Conservation (phyloP, 805 yeast species). For the Saccharomycopsis capsularis region DNA sequence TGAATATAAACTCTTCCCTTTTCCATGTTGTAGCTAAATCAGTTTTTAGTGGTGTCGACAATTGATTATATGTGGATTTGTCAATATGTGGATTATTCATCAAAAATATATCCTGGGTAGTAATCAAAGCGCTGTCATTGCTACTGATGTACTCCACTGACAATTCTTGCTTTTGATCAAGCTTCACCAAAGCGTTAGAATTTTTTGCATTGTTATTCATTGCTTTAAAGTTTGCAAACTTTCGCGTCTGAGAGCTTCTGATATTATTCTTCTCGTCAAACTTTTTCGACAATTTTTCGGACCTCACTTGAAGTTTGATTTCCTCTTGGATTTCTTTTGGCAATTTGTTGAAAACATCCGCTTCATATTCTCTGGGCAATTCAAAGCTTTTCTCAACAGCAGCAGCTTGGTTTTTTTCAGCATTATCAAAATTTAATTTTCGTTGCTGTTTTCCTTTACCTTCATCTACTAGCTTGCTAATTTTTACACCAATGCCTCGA, state of each 20-base stretch:
- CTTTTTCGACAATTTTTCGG: conserved; percentile 4
- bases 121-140: conserved; percentile 1
- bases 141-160: no score
- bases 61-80: conserved; percentile 8
- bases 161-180: not conserved
- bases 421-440: conserved; percentile 8
- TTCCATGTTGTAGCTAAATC: conserved; percentile 17
- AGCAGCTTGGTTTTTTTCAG: conserved; percentile 10
- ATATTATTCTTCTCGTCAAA: conserved; percentile 8
- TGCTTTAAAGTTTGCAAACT: no score
- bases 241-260: not conserved
- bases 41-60: conserved; percentile 9
- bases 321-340: conserved; percentile 65
- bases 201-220: not conserved
- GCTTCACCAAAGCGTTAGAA: not conserved
- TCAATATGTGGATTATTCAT: conserved; percentile 14
- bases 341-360: conserved; percentile 55
- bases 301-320: conserved; percentile 42
- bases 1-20: conserved; percentile 9
- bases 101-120: conserved; percentile 17
- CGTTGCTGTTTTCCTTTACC: conserved; percentile 12
- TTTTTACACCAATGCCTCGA: conserved; percentile 71
- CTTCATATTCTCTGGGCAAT: conserved; percentile 42
- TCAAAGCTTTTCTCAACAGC: conserved; percentile 20
- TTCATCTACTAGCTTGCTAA: conserved; percentile 48